phyloP scores from a whole-genome alignment of 176 grass and related monocot species.

The Panicum miliaceum region DNA sequence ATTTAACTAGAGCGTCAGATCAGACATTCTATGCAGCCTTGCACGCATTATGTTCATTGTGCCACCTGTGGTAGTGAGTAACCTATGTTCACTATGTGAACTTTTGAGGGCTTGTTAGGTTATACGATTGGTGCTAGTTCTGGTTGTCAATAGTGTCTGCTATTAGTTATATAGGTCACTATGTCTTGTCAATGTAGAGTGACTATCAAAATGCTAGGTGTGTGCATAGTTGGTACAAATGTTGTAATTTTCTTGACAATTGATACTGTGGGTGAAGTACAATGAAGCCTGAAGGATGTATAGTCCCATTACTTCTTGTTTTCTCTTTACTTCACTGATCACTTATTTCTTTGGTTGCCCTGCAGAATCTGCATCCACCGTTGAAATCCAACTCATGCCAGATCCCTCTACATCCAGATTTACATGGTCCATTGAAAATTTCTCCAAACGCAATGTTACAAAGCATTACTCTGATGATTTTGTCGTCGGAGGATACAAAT shows the following conservation, averaged over 20 bases:
- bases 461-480: constrained; percentile 65
- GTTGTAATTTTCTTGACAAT: background rate
- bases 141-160: constrained; percentile 1
- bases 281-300: background rate
- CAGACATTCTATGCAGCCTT: constrained; percentile 7
- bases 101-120: background rate
- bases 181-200: background rate
- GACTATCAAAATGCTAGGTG: background rate
- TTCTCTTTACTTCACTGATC: background rate
- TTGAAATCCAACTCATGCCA: constrained; percentile 52
- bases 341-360: constrained; percentile 33
- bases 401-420: constrained; percentile 65
- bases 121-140: background rate
- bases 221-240: background rate
- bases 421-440: constrained; percentile 63
- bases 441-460: constrained; percentile 38
- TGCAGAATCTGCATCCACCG: constrained; percentile 40
- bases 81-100: background rate
- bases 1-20: constrained; percentile 21
- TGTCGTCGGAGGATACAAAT: constrained; percentile 61
- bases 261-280: background rate
- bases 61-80: background rate
- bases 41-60: background rate
- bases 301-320: background rate
- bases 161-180: constrained; percentile 13